Evolutionary conservation across 2,329 filamentous ascomycete genomes (phyloP).

Genomic region (Penicillium brevicompactum): DNA sequence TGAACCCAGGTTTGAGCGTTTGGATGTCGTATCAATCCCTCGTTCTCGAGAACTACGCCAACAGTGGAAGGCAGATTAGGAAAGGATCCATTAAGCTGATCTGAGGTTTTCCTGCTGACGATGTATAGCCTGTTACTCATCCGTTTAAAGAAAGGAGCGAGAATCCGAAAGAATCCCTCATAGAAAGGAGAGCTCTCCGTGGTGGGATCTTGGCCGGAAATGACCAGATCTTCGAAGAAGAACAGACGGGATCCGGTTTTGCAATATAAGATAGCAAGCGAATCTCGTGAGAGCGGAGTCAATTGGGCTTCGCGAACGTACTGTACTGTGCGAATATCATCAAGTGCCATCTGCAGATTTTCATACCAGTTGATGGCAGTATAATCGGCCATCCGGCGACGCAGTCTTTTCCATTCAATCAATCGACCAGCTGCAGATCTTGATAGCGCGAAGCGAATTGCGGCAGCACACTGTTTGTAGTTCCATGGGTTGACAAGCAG

Average conservation of each 20-base stretch:
- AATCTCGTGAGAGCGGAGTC: constrained; percentile 68
- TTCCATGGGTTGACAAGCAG: constrained; percentile 94
- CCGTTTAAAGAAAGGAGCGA: constrained; percentile 76
- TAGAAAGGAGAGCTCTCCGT: constrained; percentile 69
- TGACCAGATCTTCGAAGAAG: constrained; percentile 88
- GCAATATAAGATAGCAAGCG: constrained; percentile 65
- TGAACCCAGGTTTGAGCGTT: constrained; percentile 70
- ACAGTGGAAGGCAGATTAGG: constrained; percentile 66
- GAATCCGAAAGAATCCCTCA: constrained; percentile 73
- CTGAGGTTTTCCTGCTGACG: constrained; percentile 81
- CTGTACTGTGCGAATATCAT: constrained; percentile 76
- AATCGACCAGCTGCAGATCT: constrained; percentile 76
- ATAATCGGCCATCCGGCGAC: constrained; percentile 71
- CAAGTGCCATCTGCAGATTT: constrained; percentile 68
- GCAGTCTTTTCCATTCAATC: constrained; percentile 71
- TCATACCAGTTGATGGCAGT: constrained; percentile 82
- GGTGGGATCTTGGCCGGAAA: constrained; percentile 65
- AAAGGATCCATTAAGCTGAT: constrained; percentile 80
- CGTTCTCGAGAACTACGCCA: constrained; percentile 89
- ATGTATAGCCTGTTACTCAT: constrained; percentile 82
- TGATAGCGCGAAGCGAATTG: constrained; percentile 78
- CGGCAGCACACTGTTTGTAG: constrained; percentile 80
- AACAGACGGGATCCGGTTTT: constrained; percentile 69
- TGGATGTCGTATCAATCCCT: constrained; percentile 77
- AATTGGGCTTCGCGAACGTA: constrained; percentile 71